These are phyloP conservation scores for Phyllosticta ampelicida DNA, from an alignment of 2,329 filamentous ascomycete genomes.

Conservation along the genomic window DNA sequence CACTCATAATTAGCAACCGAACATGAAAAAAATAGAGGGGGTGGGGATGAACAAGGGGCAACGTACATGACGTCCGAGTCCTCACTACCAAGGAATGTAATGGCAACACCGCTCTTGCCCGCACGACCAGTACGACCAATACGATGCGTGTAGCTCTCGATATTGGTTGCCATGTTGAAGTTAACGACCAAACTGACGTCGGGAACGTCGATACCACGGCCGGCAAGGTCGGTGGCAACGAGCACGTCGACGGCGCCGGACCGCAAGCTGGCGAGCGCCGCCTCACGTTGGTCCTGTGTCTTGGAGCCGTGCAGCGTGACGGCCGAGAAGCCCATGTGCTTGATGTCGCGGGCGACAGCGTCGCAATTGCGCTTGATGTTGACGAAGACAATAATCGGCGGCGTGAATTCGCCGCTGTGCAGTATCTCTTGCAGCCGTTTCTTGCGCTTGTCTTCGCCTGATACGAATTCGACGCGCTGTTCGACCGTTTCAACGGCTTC, in stretches of 20 bases:
- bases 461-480: slow-evolving; percentile 85
- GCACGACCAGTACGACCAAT: slow-evolving; percentile 99
- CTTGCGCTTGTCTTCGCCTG: slow-evolving; percentile 91
- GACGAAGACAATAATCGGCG: slow-evolving; percentile 97
- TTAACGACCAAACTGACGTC: slow-evolving; percentile 94
- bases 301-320: slow-evolving; percentile 93
- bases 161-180: slow-evolving; percentile 95
- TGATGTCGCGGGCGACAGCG: slow-evolving; percentile 85
- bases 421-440: slow-evolving; percentile 90
- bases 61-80: slow-evolving; percentile 74
- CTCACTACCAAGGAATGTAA: slow-evolving; percentile 89
- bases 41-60: neutral
- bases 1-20: slow-evolving; percentile 2
- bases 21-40: neutral
- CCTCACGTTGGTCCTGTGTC: slow-evolving; percentile 95
- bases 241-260: slow-evolving; percentile 73
- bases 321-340: slow-evolving; percentile 79
- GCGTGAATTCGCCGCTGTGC: slow-evolving; percentile 62
- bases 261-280: slow-evolving; percentile 75
- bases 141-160: slow-evolving; percentile 97
- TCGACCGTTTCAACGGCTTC: slow-evolving; percentile 97
- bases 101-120: slow-evolving; percentile 89
- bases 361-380: slow-evolving; percentile 99
- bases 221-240: slow-evolving; percentile 90
- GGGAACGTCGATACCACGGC: slow-evolving; percentile 92